A percentile compares a stretch with the other conserved stretches of the same genome.
Evolutionary conservation across 805 yeast genomes (phyloP).

Genomic region (Candida piceae): DNA sequence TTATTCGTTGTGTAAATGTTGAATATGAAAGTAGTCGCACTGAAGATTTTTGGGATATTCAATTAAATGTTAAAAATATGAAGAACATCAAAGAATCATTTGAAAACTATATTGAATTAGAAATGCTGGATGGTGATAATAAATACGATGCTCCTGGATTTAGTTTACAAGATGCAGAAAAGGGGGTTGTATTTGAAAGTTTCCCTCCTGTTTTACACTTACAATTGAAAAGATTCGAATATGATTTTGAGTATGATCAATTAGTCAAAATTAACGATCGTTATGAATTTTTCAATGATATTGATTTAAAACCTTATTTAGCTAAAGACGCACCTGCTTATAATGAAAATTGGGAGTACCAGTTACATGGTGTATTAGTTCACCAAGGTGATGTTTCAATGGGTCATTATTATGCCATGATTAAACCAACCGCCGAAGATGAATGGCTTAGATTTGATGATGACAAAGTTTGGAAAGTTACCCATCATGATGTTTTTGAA

Average conservation of each 20-base stretch:
- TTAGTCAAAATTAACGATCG: constrained; percentile 89
- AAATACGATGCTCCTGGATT: constrained; percentile 86
- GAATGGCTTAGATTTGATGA: constrained; percentile 94
- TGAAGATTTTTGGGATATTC: constrained; percentile 98
- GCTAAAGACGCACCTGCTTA: constrained; percentile 47
- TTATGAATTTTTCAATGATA: constrained; percentile 79
- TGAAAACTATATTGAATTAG: constrained; percentile 81
- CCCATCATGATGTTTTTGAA: constrained; percentile 78
- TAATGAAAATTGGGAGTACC: constrained; percentile 68
- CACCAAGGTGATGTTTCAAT: constrained; percentile 94
- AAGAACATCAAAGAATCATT: constrained; percentile 69
- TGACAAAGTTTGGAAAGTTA: constrained; percentile 86
- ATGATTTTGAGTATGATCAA: constrained; percentile 83
- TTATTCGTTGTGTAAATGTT: constrained; percentile 86
- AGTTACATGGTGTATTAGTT: constrained; percentile 88
- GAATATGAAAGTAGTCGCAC: constrained; percentile 86
- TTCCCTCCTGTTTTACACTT: constrained; percentile 92
- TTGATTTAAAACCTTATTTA: constrained; percentile 75
- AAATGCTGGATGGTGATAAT: constrained; percentile 88
- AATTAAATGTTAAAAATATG: constrained; percentile 85
- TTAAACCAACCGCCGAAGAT: constrained; percentile 67
- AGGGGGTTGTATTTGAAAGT: constrained; percentile 87
- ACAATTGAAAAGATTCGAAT: constrained; percentile 91
- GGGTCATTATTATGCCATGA: constrained; percentile 95
- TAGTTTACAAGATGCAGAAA: constrained; percentile 93